These are phyloP conservation scores for Filosporella fistucella DNA, from an alignment of 495 filamentous ascomycete species.

Conservation along the genomic window DNA sequence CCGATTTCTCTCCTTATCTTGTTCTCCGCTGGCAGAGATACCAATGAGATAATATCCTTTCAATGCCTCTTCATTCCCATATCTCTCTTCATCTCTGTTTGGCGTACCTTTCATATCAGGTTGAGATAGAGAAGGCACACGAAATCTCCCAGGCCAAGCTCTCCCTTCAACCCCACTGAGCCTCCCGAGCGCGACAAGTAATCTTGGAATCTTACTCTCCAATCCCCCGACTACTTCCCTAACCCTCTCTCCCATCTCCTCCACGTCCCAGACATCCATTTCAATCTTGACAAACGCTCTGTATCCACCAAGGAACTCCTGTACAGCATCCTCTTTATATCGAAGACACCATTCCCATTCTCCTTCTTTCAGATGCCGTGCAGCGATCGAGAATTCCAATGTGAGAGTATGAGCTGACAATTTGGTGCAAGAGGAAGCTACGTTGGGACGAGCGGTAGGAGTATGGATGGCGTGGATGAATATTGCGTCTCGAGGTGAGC, in stretches of 20 bases:
- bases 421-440: conserved; percentile 39
- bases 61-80: conserved; percentile 15
- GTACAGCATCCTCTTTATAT: conserved; percentile 39
- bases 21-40: conserved; percentile 30
- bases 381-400: conserved; percentile 42
- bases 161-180: conserved; percentile 34
- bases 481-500: conserved; percentile 48
- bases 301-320: conserved; percentile 40
- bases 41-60: conserved; percentile 54
- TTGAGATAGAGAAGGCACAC: conserved; percentile 9
- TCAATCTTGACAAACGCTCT: conserved; percentile 43
- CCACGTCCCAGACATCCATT: conserved; percentile 39
- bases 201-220: conserved; percentile 38
- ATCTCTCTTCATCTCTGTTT: conserved; percentile 2
- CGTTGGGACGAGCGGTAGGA: conserved; percentile 43
- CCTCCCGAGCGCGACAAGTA: conserved; percentile 2
- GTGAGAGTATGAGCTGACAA: conserved; percentile 41
- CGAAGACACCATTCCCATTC: conserved; percentile 47
- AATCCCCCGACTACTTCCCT: conserved; percentile 41
- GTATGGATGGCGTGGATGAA: conserved; percentile 49
- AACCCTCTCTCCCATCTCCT: conserved; percentile 32
- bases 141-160: conserved; percentile 55
- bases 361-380: conserved; percentile 26
- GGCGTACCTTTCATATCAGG: neutral
- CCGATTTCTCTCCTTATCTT: conserved; percentile 28